phyloP scores from a whole-genome alignment of 345 rosid species.

The Litchi chinensis region DNA sequence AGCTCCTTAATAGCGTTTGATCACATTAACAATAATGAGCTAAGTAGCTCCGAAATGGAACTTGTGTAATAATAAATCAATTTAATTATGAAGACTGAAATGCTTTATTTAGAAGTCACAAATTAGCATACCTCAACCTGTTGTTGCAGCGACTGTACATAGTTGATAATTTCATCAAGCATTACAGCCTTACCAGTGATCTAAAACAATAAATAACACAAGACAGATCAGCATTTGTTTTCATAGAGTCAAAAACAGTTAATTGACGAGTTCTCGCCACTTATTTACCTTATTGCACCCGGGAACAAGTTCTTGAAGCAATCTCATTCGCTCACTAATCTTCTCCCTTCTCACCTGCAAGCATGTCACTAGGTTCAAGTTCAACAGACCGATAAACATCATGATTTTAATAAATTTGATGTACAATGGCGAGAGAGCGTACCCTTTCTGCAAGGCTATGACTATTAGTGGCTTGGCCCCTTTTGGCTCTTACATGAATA shows the following conservation, averaged over 20 bases:
- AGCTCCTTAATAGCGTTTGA: neutral
- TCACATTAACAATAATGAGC: neutral
- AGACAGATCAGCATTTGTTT: constrained; percentile 15
- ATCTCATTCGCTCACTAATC: constrained; percentile 93
- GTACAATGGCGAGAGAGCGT: constrained; percentile 16
- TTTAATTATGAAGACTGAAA: neutral
- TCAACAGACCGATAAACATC: constrained; percentile 18
- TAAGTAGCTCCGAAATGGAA: neutral
- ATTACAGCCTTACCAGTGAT: constrained; percentile 97
- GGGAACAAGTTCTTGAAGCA: constrained; percentile 97
- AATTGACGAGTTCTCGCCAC: neutral
- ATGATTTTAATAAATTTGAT: neutral
- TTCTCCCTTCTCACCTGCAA: constrained; percentile 94
- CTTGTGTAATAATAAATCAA: neutral
- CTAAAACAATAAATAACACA: constrained; percentile 42
- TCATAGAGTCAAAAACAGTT: neutral
- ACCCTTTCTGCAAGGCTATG: constrained; percentile 99
- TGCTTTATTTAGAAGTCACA: neutral
- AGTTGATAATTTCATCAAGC: constrained; percentile 98
- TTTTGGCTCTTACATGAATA: constrained; percentile 90
- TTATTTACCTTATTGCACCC: constrained; percentile 89
- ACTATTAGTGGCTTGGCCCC: constrained; percentile 97
- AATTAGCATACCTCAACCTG: constrained; percentile 89
- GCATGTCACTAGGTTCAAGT: constrained; percentile 23
- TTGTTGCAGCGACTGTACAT: constrained; percentile 93